These are phyloP conservation scores for Boletus rubescentipes DNA, from an alignment of 768 basidiomycete genomes.

Conservation along the genomic window DNA sequence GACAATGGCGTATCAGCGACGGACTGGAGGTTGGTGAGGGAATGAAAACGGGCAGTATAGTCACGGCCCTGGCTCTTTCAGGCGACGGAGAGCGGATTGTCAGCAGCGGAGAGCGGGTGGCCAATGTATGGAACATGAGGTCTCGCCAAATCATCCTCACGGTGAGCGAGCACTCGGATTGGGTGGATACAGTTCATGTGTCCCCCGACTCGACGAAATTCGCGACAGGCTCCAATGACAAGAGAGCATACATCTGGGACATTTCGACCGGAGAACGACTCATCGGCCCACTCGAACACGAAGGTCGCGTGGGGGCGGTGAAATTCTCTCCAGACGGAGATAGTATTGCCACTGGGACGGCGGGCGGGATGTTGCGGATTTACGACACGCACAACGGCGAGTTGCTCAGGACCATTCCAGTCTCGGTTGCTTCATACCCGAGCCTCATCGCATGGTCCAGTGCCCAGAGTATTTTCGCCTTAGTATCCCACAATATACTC, in stretches of 20 bases:
- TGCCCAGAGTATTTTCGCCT: background rate
- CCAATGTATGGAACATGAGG: background rate
- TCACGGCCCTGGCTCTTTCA: background rate
- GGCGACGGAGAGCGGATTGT: background rate
- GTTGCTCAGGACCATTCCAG: background rate
- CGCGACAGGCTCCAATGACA: slow-evolving; percentile 1
- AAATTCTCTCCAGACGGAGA: slow-evolving; percentile 13
- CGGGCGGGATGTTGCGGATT: background rate
- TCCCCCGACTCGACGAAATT: slow-evolving; percentile 10
- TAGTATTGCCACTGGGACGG: background rate
- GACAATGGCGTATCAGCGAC: background rate
- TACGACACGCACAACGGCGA: background rate
- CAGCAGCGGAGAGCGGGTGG: background rate
- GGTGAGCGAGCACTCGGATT: background rate
- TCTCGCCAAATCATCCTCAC: background rate
- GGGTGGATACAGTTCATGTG: background rate
- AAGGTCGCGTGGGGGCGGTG: background rate
- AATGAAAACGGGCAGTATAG: background rate
- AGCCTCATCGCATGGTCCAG: background rate
- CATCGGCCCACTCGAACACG: slow-evolving; percentile 7
- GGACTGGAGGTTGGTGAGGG: background rate
- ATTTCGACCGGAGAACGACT: slow-evolving; percentile 3
- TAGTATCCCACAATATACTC: background rate
- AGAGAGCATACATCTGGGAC: slow-evolving; percentile 4
- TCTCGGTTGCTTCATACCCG: background rate